Conservation (phyloP, 495 filamentous ascomycete species). For the Podospora appendiculata region DNA sequence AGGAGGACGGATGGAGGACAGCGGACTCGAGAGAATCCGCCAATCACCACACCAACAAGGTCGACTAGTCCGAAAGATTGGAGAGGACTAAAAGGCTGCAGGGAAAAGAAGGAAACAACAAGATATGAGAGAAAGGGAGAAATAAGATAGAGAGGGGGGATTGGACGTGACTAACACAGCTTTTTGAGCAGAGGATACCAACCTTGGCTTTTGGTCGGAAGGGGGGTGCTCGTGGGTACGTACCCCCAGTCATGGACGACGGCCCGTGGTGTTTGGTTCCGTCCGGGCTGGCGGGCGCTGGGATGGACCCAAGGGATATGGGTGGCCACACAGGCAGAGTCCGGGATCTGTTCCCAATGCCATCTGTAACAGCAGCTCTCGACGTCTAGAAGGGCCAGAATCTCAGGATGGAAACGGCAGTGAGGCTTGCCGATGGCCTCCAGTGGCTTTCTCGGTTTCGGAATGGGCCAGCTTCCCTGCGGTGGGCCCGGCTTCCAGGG, state of each 20-base stretch:
- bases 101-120: neutral
- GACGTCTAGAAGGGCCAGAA: constrained; percentile 7
- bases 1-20: neutral
- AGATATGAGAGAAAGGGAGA: constrained; percentile 3
- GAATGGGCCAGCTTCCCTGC: constrained; percentile 10
- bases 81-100: neutral
- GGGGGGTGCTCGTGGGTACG: too few species aligned
- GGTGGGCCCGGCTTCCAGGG: constrained; percentile 8
- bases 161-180: constrained; percentile 2
- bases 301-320: neutral
- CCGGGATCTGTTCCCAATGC: constrained; percentile 5
- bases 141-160: neutral
- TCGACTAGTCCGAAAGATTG: neutral
- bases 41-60: constrained; percentile 2
- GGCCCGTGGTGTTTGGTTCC: too few species aligned
- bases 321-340: constrained; percentile 11
- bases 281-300: constrained; percentile 2
- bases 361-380: constrained; percentile 13
- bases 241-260: too few species aligned
- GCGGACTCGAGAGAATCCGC: constrained; percentile 9
- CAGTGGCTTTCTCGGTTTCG: constrained; percentile 16
- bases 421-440: constrained; percentile 14
- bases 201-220: too few species aligned
- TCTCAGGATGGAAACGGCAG: constrained; percentile 14
- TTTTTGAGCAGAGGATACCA: constrained; percentile 6